Evolutionary conservation across 768 basidiomycete species (phyloP).

Genomic region (Collybia sordida): DNA sequence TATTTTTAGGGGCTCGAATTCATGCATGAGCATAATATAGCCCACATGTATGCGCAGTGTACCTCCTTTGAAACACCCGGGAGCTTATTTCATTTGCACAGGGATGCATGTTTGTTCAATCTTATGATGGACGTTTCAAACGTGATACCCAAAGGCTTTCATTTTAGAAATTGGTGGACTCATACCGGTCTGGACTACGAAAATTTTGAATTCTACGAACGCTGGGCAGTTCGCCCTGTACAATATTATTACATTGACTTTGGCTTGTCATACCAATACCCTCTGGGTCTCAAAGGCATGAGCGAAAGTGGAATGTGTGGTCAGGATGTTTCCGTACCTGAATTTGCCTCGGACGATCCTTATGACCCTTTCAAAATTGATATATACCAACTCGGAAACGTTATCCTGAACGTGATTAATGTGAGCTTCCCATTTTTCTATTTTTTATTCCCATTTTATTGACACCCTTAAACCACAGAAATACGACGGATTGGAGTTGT

Average conservation of each 20-base stretch:
- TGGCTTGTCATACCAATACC: constrained; percentile 18
- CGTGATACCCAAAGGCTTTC: background rate
- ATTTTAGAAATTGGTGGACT: background rate
- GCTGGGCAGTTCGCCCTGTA: constrained; percentile 4
- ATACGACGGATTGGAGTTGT: too few species aligned
- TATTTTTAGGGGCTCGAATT: constrained; percentile 28
- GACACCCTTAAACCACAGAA: too few species aligned
- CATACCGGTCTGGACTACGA: background rate
- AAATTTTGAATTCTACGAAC: constrained; percentile 12
- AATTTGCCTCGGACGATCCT: constrained; percentile 18
- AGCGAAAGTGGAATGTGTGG: constrained; percentile 6
- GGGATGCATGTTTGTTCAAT: constrained; percentile 2
- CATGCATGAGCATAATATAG: constrained; percentile 32
- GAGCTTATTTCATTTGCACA: constrained; percentile 10
- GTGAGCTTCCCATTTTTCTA: too few species aligned
- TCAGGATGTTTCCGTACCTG: constrained; percentile 31
- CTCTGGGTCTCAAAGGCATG: constrained; percentile 6
- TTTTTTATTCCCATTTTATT: too few species aligned
- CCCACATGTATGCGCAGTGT: constrained; percentile 28
- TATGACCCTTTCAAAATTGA: constrained; percentile 29
- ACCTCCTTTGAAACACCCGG: background rate
- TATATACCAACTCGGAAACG: constrained; percentile 31
- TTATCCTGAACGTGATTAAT: constrained; percentile 10
- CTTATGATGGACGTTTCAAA: constrained; percentile 1
- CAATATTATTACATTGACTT: constrained; percentile 25